A percentile compares a stretch with the other conserved stretches of the same genome.
phyloP scores from a whole-genome alignment of 139 green algal genomes.

The Chlamydomonas incerta region DNA sequence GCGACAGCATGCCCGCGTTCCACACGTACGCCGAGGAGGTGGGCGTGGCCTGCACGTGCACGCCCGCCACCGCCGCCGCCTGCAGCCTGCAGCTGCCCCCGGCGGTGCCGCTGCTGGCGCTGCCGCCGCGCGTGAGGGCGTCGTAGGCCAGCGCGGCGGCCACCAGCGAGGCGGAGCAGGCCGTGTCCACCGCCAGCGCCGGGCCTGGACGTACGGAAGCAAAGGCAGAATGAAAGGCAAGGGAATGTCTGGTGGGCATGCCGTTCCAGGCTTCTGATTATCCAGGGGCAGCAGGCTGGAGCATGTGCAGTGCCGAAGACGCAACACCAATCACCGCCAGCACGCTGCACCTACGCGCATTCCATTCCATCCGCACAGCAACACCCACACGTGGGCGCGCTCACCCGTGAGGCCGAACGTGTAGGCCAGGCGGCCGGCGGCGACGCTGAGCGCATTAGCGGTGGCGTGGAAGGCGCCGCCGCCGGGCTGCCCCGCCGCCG shows the following conservation, averaged over 20 bases:
- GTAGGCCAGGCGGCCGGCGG: conserved; percentile 82
- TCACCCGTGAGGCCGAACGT: conserved; percentile 61
- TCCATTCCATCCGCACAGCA: no score
- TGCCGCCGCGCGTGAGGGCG: neutral
- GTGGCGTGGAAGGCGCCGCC: conserved; percentile 79
- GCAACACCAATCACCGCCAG: no score
- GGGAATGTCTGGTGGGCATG: no score
- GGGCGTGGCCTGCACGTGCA: conserved; percentile 62
- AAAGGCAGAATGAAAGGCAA: no score
- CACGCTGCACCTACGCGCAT: no score
- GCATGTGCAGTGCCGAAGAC: no score
- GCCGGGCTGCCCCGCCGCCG: neutral
- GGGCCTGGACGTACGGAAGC: conserved; percentile 47
- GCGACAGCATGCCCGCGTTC: conserved; percentile 78
- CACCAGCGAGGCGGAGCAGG: conserved; percentile 76
- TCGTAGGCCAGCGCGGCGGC: conserved; percentile 58
- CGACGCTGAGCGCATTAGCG: conserved; percentile 79
- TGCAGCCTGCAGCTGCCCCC: neutral
- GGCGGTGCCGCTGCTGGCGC: no score
- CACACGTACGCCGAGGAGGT: conserved; percentile 62
- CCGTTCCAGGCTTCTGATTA: no score
- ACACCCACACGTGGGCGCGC: neutral
- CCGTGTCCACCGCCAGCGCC: conserved; percentile 73
- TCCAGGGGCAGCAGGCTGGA: no score
- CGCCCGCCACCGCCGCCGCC: conserved; percentile 59